Percentiles rank a stretch among this genome's conserved stretches.
These are phyloP conservation scores for Acrocalymma vagum DNA, from an alignment of 2,329 filamentous ascomycete species.

Conservation along the genomic window DNA sequence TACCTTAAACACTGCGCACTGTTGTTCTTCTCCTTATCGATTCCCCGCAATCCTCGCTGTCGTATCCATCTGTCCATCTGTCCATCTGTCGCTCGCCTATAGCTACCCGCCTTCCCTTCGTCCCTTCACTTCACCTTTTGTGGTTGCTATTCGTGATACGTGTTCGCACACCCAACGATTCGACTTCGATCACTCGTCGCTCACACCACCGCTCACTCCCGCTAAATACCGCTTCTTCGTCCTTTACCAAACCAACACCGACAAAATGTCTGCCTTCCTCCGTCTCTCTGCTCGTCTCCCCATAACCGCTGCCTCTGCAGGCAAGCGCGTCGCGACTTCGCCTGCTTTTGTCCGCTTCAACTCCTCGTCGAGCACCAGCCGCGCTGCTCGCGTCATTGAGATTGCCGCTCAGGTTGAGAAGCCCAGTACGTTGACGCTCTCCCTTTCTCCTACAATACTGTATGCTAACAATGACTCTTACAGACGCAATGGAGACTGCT, in stretches of 20 bases:
- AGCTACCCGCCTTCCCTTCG: too few relatives aligned
- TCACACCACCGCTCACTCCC: too few relatives aligned
- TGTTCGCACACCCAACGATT: too few relatives aligned
- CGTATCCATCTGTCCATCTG: too few relatives aligned
- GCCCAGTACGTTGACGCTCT: constrained; percentile 27
- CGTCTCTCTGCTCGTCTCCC: constrained; percentile 31
- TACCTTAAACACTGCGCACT: too few relatives aligned
- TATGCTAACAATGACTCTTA: background rate
- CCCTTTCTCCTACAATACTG: background rate
- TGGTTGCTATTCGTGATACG: too few relatives aligned
- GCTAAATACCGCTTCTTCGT: too few relatives aligned
- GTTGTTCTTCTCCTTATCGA: too few relatives aligned
- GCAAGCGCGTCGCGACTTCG: constrained; percentile 25
- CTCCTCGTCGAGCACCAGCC: constrained; percentile 32
- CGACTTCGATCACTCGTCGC: too few relatives aligned
- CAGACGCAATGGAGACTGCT: constrained; percentile 35
- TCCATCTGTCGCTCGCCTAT: too few relatives aligned
- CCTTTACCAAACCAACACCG: constrained; percentile 2
- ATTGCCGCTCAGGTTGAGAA: constrained; percentile 41
- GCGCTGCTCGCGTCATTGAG: constrained; percentile 35
- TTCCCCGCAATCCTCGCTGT: too few relatives aligned
- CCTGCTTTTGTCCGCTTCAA: constrained; percentile 38
- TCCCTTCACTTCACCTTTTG: too few relatives aligned
- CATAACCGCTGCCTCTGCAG: constrained; percentile 28
- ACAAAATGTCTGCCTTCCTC: constrained; percentile 20